Conservation (phyloP, 1,284 basidiomycete genomes). For the Tylopilus sp. region DNA sequence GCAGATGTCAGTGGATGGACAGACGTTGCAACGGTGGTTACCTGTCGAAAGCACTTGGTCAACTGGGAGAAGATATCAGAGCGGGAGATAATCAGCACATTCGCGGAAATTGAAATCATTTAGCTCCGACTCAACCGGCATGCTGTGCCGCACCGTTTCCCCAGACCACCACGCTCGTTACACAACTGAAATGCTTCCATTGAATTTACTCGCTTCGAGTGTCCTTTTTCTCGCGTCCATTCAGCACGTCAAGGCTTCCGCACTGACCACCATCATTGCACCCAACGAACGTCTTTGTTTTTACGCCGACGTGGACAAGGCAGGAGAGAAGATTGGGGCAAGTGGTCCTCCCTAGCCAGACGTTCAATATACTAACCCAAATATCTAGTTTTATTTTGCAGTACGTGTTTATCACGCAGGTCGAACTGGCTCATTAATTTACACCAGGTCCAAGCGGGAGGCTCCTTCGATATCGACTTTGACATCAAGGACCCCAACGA, state of each 20-base stretch:
- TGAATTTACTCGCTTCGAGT: slow-evolving; percentile 30
- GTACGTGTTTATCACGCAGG: slow-evolving; percentile 56
- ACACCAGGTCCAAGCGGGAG: slow-evolving; percentile 91
- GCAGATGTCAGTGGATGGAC: slow-evolving; percentile 4
- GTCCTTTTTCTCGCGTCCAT: slow-evolving; percentile 36
- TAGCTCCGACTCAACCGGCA: slow-evolving; percentile 32
- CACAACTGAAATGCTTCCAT: slow-evolving; percentile 33
- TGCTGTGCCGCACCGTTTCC: slow-evolving; percentile 27
- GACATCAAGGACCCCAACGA: slow-evolving; percentile 92
- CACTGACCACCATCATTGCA: slow-evolving; percentile 88
- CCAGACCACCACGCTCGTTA: slow-evolving; percentile 1
- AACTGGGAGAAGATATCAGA: neutral
- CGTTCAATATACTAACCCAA: slow-evolving; percentile 17
- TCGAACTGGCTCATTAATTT: slow-evolving; percentile 20
- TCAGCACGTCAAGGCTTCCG: slow-evolving; percentile 58
- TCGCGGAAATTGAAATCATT: slow-evolving; percentile 25
- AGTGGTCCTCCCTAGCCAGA: slow-evolving; percentile 42
- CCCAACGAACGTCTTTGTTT: slow-evolving; percentile 94
- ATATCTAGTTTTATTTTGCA: slow-evolving; percentile 66
- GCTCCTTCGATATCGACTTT: slow-evolving; percentile 97
- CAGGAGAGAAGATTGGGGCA: slow-evolving; percentile 90
- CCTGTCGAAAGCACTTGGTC: slow-evolving; percentile 23
- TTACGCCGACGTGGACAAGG: slow-evolving; percentile 97
- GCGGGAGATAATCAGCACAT: slow-evolving; percentile 1
- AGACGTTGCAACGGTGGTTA: slow-evolving; percentile 7